A percentile compares a stretch with the other conserved stretches of the same genome.
Evolutionary conservation across 306 rosid genomes (phyloP).

Genomic region (Cucumis hystrix): DNA sequence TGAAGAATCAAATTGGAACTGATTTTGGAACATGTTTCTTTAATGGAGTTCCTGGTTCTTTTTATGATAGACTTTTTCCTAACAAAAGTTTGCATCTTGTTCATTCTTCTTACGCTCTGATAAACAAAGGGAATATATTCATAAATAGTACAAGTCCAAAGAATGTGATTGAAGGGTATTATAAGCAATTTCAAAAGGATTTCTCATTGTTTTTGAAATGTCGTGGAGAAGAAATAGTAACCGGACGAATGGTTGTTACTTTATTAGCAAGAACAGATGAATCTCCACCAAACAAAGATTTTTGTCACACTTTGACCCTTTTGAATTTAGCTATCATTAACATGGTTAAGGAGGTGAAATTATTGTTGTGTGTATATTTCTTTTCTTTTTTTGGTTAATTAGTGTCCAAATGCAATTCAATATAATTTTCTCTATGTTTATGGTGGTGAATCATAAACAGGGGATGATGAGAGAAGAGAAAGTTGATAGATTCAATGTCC

Average conservation of each 20-base stretch:
- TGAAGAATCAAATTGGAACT: not conserved
- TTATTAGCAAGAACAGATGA: constrained; percentile 8
- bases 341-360: constrained; percentile 31
- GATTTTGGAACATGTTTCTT: not conserved
- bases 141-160: constrained; percentile 13
- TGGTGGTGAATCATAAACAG: not conserved
- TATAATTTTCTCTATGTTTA: no score
- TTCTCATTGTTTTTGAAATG: constrained; percentile 21
- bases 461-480: constrained; percentile 20
- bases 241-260: constrained; percentile 7
- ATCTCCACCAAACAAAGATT: not conserved
- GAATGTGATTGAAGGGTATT: constrained; percentile 7
- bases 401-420: no score
- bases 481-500: constrained; percentile 21
- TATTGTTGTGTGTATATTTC: not conserved
- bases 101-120: not conserved
- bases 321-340: constrained; percentile 20
- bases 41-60: not conserved
- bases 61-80: not conserved
- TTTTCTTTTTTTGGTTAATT: no score
- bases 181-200: constrained; percentile 19
- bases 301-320: not conserved
- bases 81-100: not conserved
- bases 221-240: constrained; percentile 24
- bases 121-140: constrained; percentile 19